These are phyloP conservation scores for Monascus purpureus DNA, from an alignment of 495 filamentous ascomycete species.

Conservation along the genomic window DNA sequence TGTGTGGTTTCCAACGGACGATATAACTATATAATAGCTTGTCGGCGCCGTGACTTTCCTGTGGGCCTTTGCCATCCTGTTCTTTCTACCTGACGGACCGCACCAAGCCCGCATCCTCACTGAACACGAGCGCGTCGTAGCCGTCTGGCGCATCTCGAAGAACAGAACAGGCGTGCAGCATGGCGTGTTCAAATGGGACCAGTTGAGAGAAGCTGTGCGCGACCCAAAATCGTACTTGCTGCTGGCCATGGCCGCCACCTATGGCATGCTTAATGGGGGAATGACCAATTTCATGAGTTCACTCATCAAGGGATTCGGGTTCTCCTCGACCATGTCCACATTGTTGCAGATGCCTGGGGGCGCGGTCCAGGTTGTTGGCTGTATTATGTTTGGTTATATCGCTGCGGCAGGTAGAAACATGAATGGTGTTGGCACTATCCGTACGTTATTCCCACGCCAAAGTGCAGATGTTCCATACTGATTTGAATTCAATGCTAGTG, in stretches of 20 bases:
- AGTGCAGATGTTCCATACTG: neutral
- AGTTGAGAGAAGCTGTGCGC: constrained; percentile 22
- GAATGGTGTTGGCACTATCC: constrained; percentile 9
- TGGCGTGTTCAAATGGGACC: constrained; percentile 18
- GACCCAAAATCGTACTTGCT: constrained; percentile 26
- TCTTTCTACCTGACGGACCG: constrained; percentile 29
- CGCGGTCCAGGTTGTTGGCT: constrained; percentile 25
- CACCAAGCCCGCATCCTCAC: constrained; percentile 25
- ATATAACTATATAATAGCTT: no score
- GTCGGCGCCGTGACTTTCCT: constrained; percentile 36
- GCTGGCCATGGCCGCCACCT: constrained; percentile 19
- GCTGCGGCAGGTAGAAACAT: constrained; percentile 22
- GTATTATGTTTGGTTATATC: constrained; percentile 21
- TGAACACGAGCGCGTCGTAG: constrained; percentile 28
- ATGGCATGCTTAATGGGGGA: constrained; percentile 31
- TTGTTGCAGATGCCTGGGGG: constrained; percentile 33
- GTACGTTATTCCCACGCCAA: constrained; percentile 2
- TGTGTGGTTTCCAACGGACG: no score
- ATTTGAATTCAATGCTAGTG: constrained; percentile 9
- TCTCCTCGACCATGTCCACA: constrained; percentile 22
- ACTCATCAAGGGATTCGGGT: constrained; percentile 33
- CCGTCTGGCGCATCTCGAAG: constrained; percentile 26
- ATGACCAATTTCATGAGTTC: constrained; percentile 32
- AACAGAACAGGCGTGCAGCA: constrained; percentile 41
- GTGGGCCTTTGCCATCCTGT: constrained; percentile 24